These are phyloP conservation scores for Backusella mclennaniae DNA, from an alignment of 192 early-diverging fungal species.

Conservation along the genomic window DNA sequence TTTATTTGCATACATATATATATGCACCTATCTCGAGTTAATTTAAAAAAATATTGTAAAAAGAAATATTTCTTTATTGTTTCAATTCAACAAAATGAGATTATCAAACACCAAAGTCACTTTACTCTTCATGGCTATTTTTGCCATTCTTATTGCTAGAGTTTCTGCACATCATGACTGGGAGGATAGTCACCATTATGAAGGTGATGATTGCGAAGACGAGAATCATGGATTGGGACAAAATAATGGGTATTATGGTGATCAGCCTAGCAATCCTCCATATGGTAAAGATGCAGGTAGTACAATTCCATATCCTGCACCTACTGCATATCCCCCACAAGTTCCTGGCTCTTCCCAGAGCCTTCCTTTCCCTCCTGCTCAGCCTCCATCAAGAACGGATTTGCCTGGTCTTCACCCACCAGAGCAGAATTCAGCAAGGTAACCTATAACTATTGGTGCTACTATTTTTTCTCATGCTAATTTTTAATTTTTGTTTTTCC, in stretches of 20 bases:
- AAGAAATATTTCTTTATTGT: not conserved
- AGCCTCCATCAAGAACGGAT: not conserved
- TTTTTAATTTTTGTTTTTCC: not conserved
- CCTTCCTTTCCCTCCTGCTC: not conserved
- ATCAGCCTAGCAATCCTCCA: not conserved
- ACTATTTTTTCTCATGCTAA: not conserved
- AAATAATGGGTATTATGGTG: not conserved
- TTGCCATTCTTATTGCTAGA: not conserved
- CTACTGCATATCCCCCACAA: not conserved
- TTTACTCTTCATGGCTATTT: not conserved
- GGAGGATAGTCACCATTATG: not conserved
- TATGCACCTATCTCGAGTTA: not conserved
- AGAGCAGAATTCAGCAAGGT: not conserved
- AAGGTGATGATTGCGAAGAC: not conserved
- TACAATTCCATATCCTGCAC: not conserved
- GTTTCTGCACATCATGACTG: not conserved
- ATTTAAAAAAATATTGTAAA: not conserved
- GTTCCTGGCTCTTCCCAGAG: not conserved
- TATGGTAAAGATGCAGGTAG: not conserved
- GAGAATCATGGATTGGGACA: not conserved
- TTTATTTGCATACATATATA: not conserved
- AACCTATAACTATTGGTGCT: not conserved
- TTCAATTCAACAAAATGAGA: slow-evolving; percentile 3
- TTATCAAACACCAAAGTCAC: not conserved
- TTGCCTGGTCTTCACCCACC: not conserved